Evolutionary conservation across 352 stramenopile species (phyloP).

Genomic region (Lagenidium giganteum): DNA sequence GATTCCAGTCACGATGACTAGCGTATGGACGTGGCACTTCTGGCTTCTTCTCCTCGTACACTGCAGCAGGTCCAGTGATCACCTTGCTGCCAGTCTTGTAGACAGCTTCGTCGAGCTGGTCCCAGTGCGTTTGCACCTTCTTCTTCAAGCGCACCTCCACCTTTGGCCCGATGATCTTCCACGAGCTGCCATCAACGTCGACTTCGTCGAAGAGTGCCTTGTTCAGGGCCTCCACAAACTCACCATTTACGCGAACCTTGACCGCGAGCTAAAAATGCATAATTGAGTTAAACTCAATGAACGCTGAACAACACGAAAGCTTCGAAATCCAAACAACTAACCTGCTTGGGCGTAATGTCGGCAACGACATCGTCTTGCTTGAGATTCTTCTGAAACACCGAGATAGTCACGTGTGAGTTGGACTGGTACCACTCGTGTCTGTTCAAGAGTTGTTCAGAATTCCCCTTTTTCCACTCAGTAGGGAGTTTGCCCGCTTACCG

Average conservation of each 20-base stretch:
- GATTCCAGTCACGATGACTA: constrained; percentile 85
- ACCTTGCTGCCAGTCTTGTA: constrained; percentile 37
- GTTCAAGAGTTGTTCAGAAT: background rate
- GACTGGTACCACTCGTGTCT: constrained; percentile 89
- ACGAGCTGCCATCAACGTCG: constrained; percentile 42
- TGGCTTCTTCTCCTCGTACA: constrained; percentile 59
- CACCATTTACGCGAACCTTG: constrained; percentile 37
- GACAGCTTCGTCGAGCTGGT: constrained; percentile 63
- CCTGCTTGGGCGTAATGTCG: constrained; percentile 40
- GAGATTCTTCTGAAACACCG: constrained; percentile 81
- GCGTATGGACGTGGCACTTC: constrained; percentile 66
- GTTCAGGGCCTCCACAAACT: constrained; percentile 54
- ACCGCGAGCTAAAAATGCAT: constrained; percentile 31
- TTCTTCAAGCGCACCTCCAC: constrained; percentile 81
- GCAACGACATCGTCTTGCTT: constrained; percentile 55
- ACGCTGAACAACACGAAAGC: too few relatives aligned
- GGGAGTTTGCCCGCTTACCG: constrained; percentile 6
- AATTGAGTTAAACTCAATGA: too few relatives aligned
- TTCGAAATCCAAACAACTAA: constrained; percentile 8
- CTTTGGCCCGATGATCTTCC: constrained; percentile 59
- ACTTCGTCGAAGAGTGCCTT: constrained; percentile 74
- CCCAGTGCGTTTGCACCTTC: constrained; percentile 45
- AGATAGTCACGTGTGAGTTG: constrained; percentile 69
- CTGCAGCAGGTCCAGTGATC: constrained; percentile 44
- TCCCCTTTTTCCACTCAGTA: background rate